Evolutionary conservation across 2,329 filamentous ascomycete genomes (phyloP).

Genomic region (Phialophora chinensis): DNA sequence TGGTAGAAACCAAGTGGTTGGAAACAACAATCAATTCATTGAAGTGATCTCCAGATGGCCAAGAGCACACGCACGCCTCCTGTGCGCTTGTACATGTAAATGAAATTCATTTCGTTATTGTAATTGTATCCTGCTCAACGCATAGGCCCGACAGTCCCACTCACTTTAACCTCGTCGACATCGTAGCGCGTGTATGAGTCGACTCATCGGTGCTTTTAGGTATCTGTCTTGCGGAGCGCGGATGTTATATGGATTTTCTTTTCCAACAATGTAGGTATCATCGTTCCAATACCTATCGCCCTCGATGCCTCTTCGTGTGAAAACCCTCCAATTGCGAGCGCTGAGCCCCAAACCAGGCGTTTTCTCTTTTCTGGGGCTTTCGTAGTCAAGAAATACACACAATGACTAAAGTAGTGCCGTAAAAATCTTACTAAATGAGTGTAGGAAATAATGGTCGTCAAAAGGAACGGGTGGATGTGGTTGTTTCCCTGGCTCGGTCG

Average conservation of each 20-base stretch:
- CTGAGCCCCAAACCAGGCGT: slow-evolving; percentile 28
- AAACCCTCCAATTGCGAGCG: slow-evolving; percentile 9
- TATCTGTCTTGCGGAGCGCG: slow-evolving; percentile 39
- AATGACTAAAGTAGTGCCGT: slow-evolving; percentile 22
- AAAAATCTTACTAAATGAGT: slow-evolving; percentile 29
- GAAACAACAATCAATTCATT: neutral
- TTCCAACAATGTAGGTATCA: slow-evolving; percentile 20
- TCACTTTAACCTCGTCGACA: slow-evolving; percentile 42
- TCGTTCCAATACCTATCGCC: slow-evolving; percentile 15
- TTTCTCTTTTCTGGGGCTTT: slow-evolving; percentile 26
- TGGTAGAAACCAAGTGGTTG: neutral
- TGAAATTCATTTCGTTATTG: slow-evolving; percentile 32
- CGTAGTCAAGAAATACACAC: slow-evolving; percentile 24
- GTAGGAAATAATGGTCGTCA: slow-evolving; percentile 21
- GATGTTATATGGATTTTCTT: slow-evolving; percentile 25
- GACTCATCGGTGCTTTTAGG: slow-evolving; percentile 41
- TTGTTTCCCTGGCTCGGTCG: neutral
- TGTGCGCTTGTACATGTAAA: slow-evolving; percentile 3
- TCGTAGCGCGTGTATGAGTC: slow-evolving; percentile 24
- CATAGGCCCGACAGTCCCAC: slow-evolving; percentile 37
- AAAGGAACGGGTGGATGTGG: slow-evolving; percentile 14
- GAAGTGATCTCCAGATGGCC: neutral
- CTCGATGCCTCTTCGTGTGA: neutral
- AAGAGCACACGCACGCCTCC: neutral
- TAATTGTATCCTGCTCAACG: slow-evolving; percentile 40